phyloP scores from a whole-genome alignment of 371 early-diverging fungal genomes.

The Mortierella sp. region DNA sequence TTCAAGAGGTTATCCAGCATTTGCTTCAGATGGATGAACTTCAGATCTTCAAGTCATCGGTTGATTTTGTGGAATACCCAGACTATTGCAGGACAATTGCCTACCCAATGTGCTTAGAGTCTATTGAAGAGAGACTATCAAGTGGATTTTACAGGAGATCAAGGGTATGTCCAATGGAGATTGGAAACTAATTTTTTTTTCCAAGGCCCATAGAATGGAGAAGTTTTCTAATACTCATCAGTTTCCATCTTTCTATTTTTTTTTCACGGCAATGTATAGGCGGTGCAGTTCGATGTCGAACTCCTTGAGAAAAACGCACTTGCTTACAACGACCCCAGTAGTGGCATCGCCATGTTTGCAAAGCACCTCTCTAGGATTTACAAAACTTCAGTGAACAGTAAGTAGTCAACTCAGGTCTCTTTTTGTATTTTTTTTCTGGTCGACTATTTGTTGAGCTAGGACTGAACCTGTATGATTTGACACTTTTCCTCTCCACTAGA shows the following conservation, averaged over 20 bases:
- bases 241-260: not conserved
- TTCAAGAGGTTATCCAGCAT: constrained; percentile 30
- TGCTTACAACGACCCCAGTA: constrained; percentile 72
- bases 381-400: constrained; percentile 61
- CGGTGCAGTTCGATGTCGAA: constrained; percentile 73
- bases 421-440: not conserved
- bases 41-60: constrained; percentile 70
- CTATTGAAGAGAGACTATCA: constrained; percentile 63
- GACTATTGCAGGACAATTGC: constrained; percentile 73
- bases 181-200: not conserved
- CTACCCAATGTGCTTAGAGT: constrained; percentile 76
- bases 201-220: not conserved
- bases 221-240: not conserved
- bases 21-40: constrained; percentile 58
- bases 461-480: not conserved
- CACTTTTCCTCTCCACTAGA: constrained; percentile 31
- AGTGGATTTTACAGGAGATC: constrained; percentile 71
- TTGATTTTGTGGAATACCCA: constrained; percentile 72
- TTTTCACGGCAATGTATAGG: constrained; percentile 46
- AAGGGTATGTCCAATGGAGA: constrained; percentile 48
- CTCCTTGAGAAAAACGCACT: constrained; percentile 75
- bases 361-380: constrained; percentile 67
- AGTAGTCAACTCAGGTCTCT: constrained; percentile 9
- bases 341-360: constrained; percentile 67
- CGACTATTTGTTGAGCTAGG: not conserved